Evolutionary conservation across 345 rosid genomes (phyloP).

Genomic region (Acer saccharum): DNA sequence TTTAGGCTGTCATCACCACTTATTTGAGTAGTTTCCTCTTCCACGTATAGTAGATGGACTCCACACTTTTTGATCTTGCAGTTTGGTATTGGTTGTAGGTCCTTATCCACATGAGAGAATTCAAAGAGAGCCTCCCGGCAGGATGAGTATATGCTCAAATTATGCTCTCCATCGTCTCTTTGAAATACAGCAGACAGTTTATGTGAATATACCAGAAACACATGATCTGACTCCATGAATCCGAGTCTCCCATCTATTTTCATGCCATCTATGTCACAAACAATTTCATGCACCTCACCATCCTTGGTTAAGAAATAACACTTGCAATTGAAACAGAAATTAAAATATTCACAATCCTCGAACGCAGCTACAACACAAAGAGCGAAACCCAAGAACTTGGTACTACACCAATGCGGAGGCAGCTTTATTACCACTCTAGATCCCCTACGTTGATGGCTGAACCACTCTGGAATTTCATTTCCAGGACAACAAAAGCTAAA

Average conservation of each 20-base stretch:
- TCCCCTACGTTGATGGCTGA: no score
- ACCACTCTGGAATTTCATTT: no score
- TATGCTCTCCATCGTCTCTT: neutral
- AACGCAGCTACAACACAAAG: no score
- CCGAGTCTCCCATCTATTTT: neutral
- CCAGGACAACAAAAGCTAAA: no score
- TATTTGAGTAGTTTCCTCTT: neutral
- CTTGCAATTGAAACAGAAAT: no score
- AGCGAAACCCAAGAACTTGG: no score
- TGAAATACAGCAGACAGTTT: constrained; percentile 1
- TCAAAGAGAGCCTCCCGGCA: neutral
- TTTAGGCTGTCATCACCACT: neutral
- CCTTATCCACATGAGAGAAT: no score
- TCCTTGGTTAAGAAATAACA: neutral
- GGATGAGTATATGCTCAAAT: neutral
- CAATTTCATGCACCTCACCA: neutral
- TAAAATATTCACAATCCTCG: no score
- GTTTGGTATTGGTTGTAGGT: no score
- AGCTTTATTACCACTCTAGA: no score
- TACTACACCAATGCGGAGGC: no score
- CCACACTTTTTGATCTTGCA: constrained; percentile 3
- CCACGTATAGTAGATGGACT: neutral
- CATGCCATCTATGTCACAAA: neutral
- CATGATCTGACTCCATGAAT: neutral
- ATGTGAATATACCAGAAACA: constrained; percentile 1